Evolutionary conservation across 2,329 filamentous ascomycete species (phyloP).

Genomic region (Cladobotryum mycophilum): DNA sequence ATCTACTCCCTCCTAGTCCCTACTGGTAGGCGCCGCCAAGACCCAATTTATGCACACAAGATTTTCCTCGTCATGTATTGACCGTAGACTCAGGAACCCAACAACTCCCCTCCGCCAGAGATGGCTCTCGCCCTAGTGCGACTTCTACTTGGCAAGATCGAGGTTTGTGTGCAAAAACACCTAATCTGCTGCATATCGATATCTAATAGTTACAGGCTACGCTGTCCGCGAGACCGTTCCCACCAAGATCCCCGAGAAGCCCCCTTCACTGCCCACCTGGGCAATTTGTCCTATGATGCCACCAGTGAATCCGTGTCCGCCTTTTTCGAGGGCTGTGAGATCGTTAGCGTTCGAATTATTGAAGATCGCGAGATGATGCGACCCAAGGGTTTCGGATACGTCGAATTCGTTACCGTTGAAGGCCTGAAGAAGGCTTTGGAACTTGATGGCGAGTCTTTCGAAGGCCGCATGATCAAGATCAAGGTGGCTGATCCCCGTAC

Average conservation of each 20-base stretch:
- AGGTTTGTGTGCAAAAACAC: constrained; percentile 24
- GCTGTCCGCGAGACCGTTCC: constrained; percentile 68
- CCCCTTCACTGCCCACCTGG: constrained; percentile 89
- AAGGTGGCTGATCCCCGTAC: constrained; percentile 97
- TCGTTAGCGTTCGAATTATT: constrained; percentile 89
- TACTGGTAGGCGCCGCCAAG: constrained; percentile 26
- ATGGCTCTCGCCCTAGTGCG: constrained; percentile 35
- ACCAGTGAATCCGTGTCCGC: constrained; percentile 75
- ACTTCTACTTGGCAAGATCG: constrained; percentile 38
- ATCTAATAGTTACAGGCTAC: constrained; percentile 39
- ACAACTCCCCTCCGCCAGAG: constrained; percentile 43
- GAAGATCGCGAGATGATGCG: constrained; percentile 91
- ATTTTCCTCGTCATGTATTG: constrained; percentile 12
- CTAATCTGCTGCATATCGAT: too few relatives aligned
- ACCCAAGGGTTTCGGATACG: constrained; percentile 97
- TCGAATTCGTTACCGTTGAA: constrained; percentile 83
- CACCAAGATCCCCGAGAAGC: constrained; percentile 69
- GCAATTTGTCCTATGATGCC: constrained; percentile 94
- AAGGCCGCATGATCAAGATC: constrained; percentile 83
- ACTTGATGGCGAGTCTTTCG: constrained; percentile 74
- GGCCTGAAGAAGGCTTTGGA: constrained; percentile 86
- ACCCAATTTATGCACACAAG: constrained; percentile 6
- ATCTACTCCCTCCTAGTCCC: constrained; percentile 23
- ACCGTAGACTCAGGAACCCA: constrained; percentile 43
- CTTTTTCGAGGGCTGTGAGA: constrained; percentile 78